Conservation (phyloP, 1,284 basidiomycete species). For the Boletus sp. region DNA sequence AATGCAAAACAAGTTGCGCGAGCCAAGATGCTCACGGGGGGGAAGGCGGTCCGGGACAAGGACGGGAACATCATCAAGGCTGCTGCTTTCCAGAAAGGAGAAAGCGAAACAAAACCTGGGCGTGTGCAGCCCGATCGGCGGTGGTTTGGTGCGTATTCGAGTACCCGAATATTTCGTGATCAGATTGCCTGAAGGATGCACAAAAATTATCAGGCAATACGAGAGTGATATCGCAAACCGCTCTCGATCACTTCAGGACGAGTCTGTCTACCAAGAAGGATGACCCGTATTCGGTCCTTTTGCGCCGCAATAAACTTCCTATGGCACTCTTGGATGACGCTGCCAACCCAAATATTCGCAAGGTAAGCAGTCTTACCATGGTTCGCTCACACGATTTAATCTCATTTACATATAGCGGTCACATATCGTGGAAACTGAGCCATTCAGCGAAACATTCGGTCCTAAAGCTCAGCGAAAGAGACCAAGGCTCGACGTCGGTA, state of each 20-base stretch:
- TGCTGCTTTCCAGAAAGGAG: constrained; percentile 89
- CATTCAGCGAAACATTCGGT: constrained; percentile 89
- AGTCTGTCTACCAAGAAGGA: constrained; percentile 79
- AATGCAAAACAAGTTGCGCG: constrained; percentile 81
- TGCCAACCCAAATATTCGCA: constrained; percentile 70
- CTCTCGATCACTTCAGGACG: constrained; percentile 90
- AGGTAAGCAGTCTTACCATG: constrained; percentile 48
- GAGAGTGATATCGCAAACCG: constrained; percentile 94
- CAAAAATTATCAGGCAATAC: constrained; percentile 73
- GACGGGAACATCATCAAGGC: constrained; percentile 90
- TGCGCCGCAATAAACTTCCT: constrained; percentile 89
- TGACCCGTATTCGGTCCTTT: constrained; percentile 91
- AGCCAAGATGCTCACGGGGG: constrained; percentile 88
- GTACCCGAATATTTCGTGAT: background rate
- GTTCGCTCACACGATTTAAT: constrained; percentile 4
- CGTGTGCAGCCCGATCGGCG: constrained; percentile 88
- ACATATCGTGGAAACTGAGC: constrained; percentile 92
- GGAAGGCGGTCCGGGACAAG: constrained; percentile 83
- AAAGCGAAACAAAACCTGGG: constrained; percentile 83
- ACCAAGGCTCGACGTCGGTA: constrained; percentile 78
- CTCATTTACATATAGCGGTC: constrained; percentile 50
- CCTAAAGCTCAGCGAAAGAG: constrained; percentile 90
- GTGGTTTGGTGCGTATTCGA: constrained; percentile 80
- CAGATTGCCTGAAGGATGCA: constrained; percentile 10
- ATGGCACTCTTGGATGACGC: constrained; percentile 92